These are phyloP conservation scores for Cyclocybe aegerita DNA, from an alignment of 768 basidiomycete genomes.

Conservation along the genomic window DNA sequence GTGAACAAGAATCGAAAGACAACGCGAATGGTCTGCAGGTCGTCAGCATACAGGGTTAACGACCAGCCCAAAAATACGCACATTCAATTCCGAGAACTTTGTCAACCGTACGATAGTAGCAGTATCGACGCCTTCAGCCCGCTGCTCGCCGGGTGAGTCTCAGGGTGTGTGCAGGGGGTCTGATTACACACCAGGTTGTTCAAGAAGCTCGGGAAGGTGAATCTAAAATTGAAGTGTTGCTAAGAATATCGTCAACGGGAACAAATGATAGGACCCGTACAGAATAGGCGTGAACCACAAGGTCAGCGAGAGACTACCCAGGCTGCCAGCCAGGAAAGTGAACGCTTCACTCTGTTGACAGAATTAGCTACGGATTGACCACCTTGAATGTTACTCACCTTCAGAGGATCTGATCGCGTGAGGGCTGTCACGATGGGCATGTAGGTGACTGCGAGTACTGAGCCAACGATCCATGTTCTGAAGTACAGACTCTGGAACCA, in stretches of 20 bases:
- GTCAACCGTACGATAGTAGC: constrained; percentile 69
- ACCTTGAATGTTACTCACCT: constrained; percentile 37
- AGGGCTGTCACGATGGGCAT: constrained; percentile 73
- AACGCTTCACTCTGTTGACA: constrained; percentile 61
- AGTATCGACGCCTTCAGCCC: constrained; percentile 59
- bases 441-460: constrained; percentile 54
- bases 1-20: constrained; percentile 74
- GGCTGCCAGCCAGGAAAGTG: constrained; percentile 66
- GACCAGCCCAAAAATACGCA: constrained; percentile 31
- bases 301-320: constrained; percentile 69
- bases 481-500: constrained; percentile 82
- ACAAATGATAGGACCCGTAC: constrained; percentile 31
- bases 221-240: constrained; percentile 33
- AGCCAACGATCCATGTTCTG: constrained; percentile 70
- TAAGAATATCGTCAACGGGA: constrained; percentile 6
- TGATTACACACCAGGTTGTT: constrained; percentile 49
- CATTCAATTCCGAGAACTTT: constrained; percentile 83
- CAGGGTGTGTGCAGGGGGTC: not conserved
- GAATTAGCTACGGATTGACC: constrained; percentile 1
- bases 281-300: constrained; percentile 73
- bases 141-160: constrained; percentile 32
- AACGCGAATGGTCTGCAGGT: constrained; percentile 60
- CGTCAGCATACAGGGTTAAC: constrained; percentile 2
- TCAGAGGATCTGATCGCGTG: constrained; percentile 56
- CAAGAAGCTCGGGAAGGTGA: constrained; percentile 68